Evolutionary conservation across 768 basidiomycete genomes (phyloP).

Genomic region (Pisolithus microcarpus): DNA sequence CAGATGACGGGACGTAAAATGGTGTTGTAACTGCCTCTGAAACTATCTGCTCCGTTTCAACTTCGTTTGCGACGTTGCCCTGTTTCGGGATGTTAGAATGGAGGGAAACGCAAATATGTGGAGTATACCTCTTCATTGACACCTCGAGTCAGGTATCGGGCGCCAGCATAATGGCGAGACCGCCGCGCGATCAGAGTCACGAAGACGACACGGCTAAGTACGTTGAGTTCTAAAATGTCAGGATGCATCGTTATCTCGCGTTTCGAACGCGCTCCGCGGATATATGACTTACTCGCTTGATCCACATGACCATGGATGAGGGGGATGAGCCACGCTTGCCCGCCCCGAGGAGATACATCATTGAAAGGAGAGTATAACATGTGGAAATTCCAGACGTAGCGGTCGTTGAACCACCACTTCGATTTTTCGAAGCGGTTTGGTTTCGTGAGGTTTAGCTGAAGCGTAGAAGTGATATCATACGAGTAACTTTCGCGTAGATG

Average conservation of each 20-base stretch:
- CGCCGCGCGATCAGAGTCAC: slow-evolving; percentile 92
- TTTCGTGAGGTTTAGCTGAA: slow-evolving; percentile 84
- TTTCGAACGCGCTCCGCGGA: neutral
- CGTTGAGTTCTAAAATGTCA: slow-evolving; percentile 63
- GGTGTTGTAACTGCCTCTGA: slow-evolving; percentile 84
- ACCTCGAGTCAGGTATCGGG: slow-evolving; percentile 88
- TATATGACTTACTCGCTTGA: slow-evolving; percentile 79
- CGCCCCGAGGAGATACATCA: slow-evolving; percentile 33
- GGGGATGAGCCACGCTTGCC: slow-evolving; percentile 81
- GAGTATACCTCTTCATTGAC: slow-evolving; percentile 77
- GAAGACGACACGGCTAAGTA: slow-evolving; percentile 84
- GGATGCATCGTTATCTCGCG: neutral
- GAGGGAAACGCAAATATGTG: neutral
- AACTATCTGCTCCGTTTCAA: slow-evolving; percentile 97
- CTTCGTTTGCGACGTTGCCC: slow-evolving; percentile 98
- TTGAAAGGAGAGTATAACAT: slow-evolving; percentile 68
- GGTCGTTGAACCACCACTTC: slow-evolving; percentile 70
- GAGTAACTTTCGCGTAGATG: slow-evolving; percentile 57
- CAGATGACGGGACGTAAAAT: slow-evolving; percentile 64
- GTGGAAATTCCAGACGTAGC: slow-evolving; percentile 94
- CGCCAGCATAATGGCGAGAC: slow-evolving; percentile 93
- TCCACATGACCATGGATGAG: slow-evolving; percentile 95
- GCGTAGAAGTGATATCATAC: slow-evolving; percentile 93
- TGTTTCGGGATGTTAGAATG: slow-evolving; percentile 22
- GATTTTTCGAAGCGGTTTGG: slow-evolving; percentile 37